Base-by-base conservation (phyloP, 1,139 yeast species). In the Tardiomyces blankii region DNA sequence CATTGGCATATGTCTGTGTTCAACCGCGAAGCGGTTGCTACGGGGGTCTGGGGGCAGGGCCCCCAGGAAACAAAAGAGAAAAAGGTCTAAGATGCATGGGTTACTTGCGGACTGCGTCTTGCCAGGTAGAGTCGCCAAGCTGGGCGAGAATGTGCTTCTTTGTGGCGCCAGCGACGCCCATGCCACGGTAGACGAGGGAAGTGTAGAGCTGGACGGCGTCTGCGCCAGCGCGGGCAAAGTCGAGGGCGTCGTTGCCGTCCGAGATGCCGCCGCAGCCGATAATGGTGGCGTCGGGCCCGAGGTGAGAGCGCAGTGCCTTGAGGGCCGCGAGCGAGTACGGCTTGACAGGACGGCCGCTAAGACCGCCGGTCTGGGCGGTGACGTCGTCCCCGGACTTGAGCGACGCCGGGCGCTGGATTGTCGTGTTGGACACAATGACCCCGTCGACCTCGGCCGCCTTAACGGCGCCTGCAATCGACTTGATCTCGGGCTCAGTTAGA, bases 191-290 rank as follows among this genome's bases (percentile, higher is more conserved):
- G 1, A 95, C 96, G 65, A 86, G 85, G 2, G 95, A 80, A 11
- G 97, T 89, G 66, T 88, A 88, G 46, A 87, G 66, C 64, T 89
- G 86, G 42, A 89, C 79, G 59, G 81, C 85, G 32, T 84, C 75
- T 13, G 98, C 97, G 49, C 98, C 98, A 1, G 96, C 96, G 58
- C 76, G 78, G 33, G 93, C 96, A 65, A 82, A 91, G 55, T 89
- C 97, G 46, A 89, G 68, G 1, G 89, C 96, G 61, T 89, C 97
- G 55, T 78, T 72, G 48, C 95, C 97, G 38, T 71, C 67, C 25
- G 84, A 71, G 54, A 89, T 87, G 51, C 98, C 98, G 46, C 98
- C 98, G 65, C 96, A 88, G 23, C 97, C 98, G 53, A 89, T 76
- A 43, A 89, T 73, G 1, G 88, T 86, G 8, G 80, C 72, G 14